These are phyloP conservation scores for Trametes meyenii DNA, from an alignment of 768 basidiomycete species.

Conservation along the genomic window DNA sequence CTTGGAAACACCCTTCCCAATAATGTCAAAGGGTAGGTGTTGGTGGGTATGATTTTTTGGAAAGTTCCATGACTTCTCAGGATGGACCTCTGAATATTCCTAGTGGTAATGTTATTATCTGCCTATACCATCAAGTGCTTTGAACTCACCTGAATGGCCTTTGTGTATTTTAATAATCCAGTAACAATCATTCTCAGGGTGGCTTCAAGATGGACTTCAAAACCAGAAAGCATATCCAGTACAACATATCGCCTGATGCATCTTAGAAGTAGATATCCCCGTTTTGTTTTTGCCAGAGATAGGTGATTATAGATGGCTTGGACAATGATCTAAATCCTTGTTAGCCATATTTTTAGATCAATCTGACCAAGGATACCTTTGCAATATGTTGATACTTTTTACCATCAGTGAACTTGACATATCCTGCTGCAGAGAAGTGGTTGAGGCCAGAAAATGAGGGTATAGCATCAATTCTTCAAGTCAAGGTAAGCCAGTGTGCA, in stretches of 20 bases:
- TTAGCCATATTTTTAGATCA: too few relatives aligned
- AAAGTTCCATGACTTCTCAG: constrained; percentile 16
- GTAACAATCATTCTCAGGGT: constrained; percentile 23
- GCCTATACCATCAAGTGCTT: neutral
- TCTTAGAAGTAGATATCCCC: constrained; percentile 33
- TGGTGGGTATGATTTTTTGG: constrained; percentile 14
- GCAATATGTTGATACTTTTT: constrained; percentile 7
- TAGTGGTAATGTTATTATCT: neutral
- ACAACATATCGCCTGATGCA: constrained; percentile 36
- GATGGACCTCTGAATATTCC: too few relatives aligned
- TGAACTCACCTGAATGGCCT: neutral
- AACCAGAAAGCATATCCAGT: constrained; percentile 33
- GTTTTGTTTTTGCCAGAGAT: too few relatives aligned
- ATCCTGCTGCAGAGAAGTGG: neutral
- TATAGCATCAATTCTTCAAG: neutral
- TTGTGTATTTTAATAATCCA: neutral
- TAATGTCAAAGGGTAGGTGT: constrained; percentile 11
- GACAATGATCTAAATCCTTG: too few relatives aligned
- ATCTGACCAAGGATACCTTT: constrained; percentile 22
- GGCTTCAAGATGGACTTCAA: constrained; percentile 37
- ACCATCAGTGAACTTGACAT: neutral
- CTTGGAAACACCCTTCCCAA: constrained; percentile 1
- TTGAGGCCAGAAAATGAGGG: neutral
- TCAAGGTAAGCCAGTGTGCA: neutral
- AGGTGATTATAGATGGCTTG: constrained; percentile 10